Evolutionary conservation across 148 eudicot genomes (phyloP).

Genomic region (Diospyros lotus): DNA sequence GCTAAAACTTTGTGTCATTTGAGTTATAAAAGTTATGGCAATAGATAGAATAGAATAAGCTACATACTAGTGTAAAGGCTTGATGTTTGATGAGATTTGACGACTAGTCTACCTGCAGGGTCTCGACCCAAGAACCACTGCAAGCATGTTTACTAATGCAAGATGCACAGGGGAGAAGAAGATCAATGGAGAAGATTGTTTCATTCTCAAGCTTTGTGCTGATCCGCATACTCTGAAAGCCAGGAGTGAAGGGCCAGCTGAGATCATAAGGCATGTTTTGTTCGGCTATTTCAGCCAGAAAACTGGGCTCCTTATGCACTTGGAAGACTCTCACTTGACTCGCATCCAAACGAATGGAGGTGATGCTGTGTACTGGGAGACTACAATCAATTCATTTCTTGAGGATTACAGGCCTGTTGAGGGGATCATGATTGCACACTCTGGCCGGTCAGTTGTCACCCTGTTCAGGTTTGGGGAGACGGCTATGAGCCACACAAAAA

Average conservation of each 20-base stretch:
- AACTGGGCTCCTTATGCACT: constrained; percentile 55
- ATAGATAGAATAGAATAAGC: too few species aligned
- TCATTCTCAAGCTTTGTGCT: constrained; percentile 52
- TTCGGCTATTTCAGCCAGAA: constrained; percentile 63
- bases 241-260: constrained; percentile 44
- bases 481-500: constrained; percentile 59
- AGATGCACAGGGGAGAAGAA: constrained; percentile 56
- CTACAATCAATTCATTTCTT: constrained; percentile 74
- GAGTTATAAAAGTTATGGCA: too few species aligned
- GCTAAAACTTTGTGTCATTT: too few species aligned
- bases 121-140: constrained; percentile 61
- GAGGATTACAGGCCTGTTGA: constrained; percentile 83
- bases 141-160: constrained; percentile 49
- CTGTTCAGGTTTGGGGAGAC: constrained; percentile 93
- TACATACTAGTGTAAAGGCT: too few species aligned
- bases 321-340: constrained; percentile 67
- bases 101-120: constrained; percentile 31
- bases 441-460: constrained; percentile 89
- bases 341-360: constrained; percentile 90
- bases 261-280: constrained; percentile 48
- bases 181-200: constrained; percentile 61
- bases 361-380: constrained; percentile 97
- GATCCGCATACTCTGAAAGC: constrained; percentile 50
- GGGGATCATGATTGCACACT: constrained; percentile 93
- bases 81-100: neutral